These are phyloP conservation scores for Glarea lozoyensis DNA, from an alignment of 495 filamentous ascomycete genomes.

Conservation along the genomic window DNA sequence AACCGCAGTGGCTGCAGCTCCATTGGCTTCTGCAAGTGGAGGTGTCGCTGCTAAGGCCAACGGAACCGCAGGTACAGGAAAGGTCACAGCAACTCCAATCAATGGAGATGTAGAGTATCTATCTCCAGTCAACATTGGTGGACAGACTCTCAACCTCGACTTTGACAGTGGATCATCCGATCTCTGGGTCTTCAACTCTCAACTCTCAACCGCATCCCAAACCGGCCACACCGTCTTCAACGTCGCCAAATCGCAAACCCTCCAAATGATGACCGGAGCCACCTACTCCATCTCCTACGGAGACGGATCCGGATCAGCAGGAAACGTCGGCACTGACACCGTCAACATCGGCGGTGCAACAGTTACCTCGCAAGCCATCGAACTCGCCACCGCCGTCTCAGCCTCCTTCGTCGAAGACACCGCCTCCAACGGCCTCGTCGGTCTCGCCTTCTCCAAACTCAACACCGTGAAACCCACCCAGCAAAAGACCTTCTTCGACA, in stretches of 20 bases:
- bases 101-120: background rate
- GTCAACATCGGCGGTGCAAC: slow-evolving; percentile 58
- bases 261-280: slow-evolving; percentile 39
- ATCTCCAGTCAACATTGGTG: background rate
- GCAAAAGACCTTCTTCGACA: slow-evolving; percentile 68
- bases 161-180: background rate
- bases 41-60: no score
- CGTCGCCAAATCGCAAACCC: slow-evolving; percentile 18
- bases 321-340: slow-evolving; percentile 59
- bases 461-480: slow-evolving; percentile 48
- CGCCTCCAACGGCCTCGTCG: slow-evolving; percentile 59
- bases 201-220: background rate
- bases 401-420: slow-evolving; percentile 50
- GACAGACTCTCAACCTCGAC: background rate
- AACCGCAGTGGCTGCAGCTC: no score
- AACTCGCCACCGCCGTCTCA: slow-evolving; percentile 55
- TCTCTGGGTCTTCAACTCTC: background rate
- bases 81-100: background rate
- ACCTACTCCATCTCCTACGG: slow-evolving; percentile 64
- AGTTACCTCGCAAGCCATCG: slow-evolving; percentile 57
- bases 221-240: background rate
- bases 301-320: slow-evolving; percentile 55
- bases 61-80: no score
- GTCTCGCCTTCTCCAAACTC: slow-evolving; percentile 59
- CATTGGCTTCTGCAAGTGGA: no score